phyloP scores from a whole-genome alignment of 2,329 filamentous ascomycete species.

The Fusarium oligoseptatum region DNA sequence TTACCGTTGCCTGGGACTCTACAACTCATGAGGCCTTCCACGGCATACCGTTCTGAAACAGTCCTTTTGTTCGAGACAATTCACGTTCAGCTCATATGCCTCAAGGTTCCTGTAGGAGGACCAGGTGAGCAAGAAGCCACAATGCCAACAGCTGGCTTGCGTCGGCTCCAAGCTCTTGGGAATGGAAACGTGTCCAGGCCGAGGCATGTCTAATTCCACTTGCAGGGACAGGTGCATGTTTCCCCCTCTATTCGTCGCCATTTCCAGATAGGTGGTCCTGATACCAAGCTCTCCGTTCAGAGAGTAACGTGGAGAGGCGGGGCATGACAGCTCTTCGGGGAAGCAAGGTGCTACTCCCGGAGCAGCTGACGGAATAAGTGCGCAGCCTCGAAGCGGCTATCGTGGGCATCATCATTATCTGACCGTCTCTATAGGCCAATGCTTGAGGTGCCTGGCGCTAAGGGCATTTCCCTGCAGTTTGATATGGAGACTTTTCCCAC shows the following conservation, averaged over 20 bases:
- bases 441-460: conserved; percentile 43
- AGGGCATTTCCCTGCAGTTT: conserved; percentile 31
- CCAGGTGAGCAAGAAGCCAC: background rate
- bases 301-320: conserved; percentile 36
- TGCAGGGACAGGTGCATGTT: conserved; percentile 3
- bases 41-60: background rate
- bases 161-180: conserved; percentile 25
- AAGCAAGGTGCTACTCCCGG: conserved; percentile 43
- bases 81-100: background rate
- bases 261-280: conserved; percentile 7
- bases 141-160: conserved; percentile 7
- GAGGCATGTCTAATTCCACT: background rate
- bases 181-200: conserved; percentile 27
- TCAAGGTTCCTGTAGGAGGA: background rate
- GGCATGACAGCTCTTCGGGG: conserved; percentile 39
- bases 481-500: conserved; percentile 28
- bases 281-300: conserved; percentile 19
- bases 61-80: background rate
- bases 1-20: background rate
- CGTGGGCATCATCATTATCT: conserved; percentile 21
- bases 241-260: conserved; percentile 14
- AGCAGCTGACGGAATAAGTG: conserved; percentile 38
- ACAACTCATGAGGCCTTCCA: background rate
- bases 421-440: conserved; percentile 29
- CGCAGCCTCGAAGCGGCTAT: conserved; percentile 38